phyloP scores from a whole-genome alignment of 192 early-diverging fungal genomes.

The Diversispora eburnea region DNA sequence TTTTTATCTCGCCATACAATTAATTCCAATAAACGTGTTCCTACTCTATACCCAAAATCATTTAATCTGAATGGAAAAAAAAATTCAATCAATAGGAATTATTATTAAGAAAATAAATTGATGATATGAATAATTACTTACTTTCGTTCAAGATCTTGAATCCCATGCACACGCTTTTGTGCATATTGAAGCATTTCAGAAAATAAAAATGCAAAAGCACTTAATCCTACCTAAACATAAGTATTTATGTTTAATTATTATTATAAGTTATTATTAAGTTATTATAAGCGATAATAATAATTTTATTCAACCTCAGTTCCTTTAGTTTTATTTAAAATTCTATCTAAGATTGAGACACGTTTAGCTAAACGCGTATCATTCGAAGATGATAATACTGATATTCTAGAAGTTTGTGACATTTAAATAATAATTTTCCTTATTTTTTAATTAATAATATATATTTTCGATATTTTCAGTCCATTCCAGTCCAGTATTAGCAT shows the following conservation, averaged over 20 bases:
- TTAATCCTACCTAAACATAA: constrained; percentile 61
- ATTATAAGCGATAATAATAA: no score
- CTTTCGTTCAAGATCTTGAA: constrained; percentile 94
- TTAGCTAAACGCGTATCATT: constrained; percentile 16
- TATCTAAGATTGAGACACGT: constrained; percentile 60
- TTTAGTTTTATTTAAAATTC: constrained; percentile 68
- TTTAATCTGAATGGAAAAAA: constrained; percentile 54
- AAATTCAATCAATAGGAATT: background rate
- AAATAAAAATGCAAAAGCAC: constrained; percentile 87
- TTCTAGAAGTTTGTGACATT: constrained; percentile 24
- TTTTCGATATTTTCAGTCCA: no score
- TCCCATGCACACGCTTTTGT: constrained; percentile 91
- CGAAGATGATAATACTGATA: constrained; percentile 5
- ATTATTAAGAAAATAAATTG: background rate
- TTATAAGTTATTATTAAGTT: no score
- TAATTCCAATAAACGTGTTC: constrained; percentile 84
- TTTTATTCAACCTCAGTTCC: constrained; percentile 51
- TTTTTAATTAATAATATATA: no score
- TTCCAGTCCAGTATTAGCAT: no score
- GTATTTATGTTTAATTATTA: no score
- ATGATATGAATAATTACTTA: constrained; percentile 36
- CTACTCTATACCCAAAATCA: constrained; percentile 93
- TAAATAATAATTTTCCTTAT: no score
- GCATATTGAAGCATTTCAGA: constrained; percentile 95
- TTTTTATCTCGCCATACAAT: constrained; percentile 86